Evolutionary conservation across 352 stramenopile species (phyloP), one percentile per base, ranked within the genome.

Genomic region (Phytopythium aichiense): DNA sequence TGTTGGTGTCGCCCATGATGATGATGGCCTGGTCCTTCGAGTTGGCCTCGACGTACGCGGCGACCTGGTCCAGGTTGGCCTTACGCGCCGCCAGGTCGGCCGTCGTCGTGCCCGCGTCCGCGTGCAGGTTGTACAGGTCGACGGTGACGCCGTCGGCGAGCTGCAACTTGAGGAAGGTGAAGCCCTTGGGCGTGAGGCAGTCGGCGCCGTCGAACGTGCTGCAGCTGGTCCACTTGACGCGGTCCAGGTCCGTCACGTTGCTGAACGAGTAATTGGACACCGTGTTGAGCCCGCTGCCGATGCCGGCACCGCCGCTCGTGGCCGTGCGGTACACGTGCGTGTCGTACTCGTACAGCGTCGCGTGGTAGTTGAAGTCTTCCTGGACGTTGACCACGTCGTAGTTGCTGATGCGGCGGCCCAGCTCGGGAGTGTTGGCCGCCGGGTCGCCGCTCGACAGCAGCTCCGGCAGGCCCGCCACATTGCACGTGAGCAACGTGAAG

Each of bases 1-100:
- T 83, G 65, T 83, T 83, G 46, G 74, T 86, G 56, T 86, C 76
- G 22, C 76, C 74, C 68, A 86, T 81, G 42, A 86, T 67, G 30
- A 86, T 61, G 1, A 83, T 69, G 0, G 74, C 69, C 46, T 81
- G 71, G 52, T 76, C 72, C 49, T 71, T 76, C 2, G 74, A 86
- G 54, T 81, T 76, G 18, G 64, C 60, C 4, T 60, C 55, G 20
- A 81, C 78, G 59, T 75, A 83, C 13, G 77, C 76, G 9, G 69
- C 69, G 33, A 86, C 13, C 53, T 86, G 76, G 48, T 79, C 58
- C 37, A 86, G 49, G 60, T 86, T 86, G 4, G 69, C 63, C 1
- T 59, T 55, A 12, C 74, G 72, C 3, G 74, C 72, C 16, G 61
- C 69, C 23, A 73, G 48, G 40, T 86, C 76, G 5, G 56, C 65